phyloP scores from a whole-genome alignment of 176 grass and related monocot species.

The Thinopyrum elongatum region DNA sequence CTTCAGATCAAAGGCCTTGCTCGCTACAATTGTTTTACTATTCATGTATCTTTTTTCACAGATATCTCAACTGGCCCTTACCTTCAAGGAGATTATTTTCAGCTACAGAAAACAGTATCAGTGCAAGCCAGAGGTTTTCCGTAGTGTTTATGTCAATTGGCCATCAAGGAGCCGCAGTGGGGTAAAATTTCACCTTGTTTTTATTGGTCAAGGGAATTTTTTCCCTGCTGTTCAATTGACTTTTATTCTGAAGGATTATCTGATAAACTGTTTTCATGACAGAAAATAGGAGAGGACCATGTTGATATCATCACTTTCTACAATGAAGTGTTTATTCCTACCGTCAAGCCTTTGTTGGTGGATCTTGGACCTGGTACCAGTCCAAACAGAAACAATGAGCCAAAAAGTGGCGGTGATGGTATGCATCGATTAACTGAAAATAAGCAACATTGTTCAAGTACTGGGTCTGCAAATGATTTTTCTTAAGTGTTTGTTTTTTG shows the following conservation, averaged over 20 bases:
- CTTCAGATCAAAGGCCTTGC: no score
- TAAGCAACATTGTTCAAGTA: no score
- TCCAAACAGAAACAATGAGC: no score
- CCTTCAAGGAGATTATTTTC: conserved; percentile 98
- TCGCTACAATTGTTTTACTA: neutral
- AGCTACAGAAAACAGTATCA: conserved; percentile 94
- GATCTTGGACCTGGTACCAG: no score
- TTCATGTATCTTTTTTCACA: conserved; percentile 29
- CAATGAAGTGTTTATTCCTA: no score
- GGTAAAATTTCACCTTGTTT: conserved; percentile 52
- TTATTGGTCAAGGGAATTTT: neutral
- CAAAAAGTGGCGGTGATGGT: no score
- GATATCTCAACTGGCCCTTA: conserved; percentile 81
- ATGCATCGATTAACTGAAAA: no score
- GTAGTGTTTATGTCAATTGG: conserved; percentile 87
- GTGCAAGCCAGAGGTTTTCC: conserved; percentile 96
- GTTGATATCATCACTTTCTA: no score
- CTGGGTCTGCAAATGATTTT: no score
- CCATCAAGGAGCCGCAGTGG: conserved; percentile 64
- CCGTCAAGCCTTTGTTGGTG: no score
- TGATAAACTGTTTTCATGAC: conserved; percentile 20
- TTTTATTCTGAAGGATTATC: neutral
- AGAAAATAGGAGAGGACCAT: conserved; percentile 90
- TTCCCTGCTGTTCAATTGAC: neutral
- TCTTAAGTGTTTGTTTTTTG: no score